Conservation (phyloP, 306 rosid genomes). For the Cucurbita ficifolia region DNA sequence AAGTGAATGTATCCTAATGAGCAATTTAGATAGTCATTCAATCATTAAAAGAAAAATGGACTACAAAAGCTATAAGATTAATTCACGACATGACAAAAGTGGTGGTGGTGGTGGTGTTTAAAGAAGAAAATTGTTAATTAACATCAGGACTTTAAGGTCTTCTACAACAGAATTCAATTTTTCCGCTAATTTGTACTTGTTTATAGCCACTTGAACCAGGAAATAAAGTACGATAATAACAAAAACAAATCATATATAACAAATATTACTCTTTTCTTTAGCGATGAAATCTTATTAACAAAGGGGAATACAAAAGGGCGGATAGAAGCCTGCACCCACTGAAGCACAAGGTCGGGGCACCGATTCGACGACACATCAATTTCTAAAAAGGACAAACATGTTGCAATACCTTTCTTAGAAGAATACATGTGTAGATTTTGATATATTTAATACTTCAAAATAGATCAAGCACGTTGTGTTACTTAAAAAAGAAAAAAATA, state of each 20-base stretch:
- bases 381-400: not conserved
- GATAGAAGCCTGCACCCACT: not conserved
- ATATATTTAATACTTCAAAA: not conserved
- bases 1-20: not conserved
- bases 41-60: not conserved
- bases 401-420: not conserved
- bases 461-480: not conserved
- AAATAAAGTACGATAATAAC: no score
- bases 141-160: not conserved
- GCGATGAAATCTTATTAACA: not conserved
- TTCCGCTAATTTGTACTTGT: not conserved
- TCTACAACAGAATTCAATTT: not conserved
- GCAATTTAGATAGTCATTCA: not conserved
- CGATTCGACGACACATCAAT: not conserved
- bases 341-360: not conserved
- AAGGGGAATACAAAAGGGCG: not conserved
- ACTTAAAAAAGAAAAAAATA: not conserved
- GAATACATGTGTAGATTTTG: no score
- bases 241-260: no score
- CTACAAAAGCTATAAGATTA: not conserved
- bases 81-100: not conserved
- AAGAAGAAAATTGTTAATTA: not conserved
- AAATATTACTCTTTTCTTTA: not conserved
- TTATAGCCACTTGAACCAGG: not conserved
- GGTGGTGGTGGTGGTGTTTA: not conserved